A percentile compares a stretch with the other conserved stretches of the same genome.
Conservation (phyloP, 2,329 filamentous ascomycete species). For the Blastomyces emzantsi region DNA sequence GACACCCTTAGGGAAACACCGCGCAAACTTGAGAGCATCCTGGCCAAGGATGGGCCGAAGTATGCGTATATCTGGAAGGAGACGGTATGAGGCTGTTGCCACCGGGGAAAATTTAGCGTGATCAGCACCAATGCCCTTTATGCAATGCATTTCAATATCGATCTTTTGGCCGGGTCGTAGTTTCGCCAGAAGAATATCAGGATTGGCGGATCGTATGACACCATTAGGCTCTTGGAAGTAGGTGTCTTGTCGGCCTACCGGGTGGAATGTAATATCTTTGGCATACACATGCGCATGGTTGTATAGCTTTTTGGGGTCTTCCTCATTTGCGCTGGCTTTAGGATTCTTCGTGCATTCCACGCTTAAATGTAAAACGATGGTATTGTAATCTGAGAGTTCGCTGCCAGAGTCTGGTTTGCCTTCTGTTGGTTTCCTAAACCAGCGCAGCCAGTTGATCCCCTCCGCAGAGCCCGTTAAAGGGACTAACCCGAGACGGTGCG, state of each 20-base stretch:
- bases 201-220: constrained; percentile 69
- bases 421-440: constrained; percentile 64
- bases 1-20: constrained; percentile 83
- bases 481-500: constrained; percentile 80
- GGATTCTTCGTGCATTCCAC: constrained; percentile 72
- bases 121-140: constrained; percentile 88
- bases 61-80: constrained; percentile 83
- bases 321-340: constrained; percentile 61
- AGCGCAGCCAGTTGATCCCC: constrained; percentile 72
- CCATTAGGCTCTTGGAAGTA: constrained; percentile 52
- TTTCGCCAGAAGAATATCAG: constrained; percentile 90
- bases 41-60: constrained; percentile 70
- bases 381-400: constrained; percentile 68
- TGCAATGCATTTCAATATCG: constrained; percentile 79
- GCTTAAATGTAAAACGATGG: constrained; percentile 66
- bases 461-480: constrained; percentile 73
- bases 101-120: constrained; percentile 97
- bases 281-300: constrained; percentile 77
- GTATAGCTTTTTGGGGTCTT: constrained; percentile 76
- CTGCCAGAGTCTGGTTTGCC: constrained; percentile 48
- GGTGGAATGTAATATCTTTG: constrained; percentile 64
- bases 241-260: constrained; percentile 61
- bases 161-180: constrained; percentile 84
- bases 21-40: constrained; percentile 80
- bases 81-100: constrained; percentile 84